Evolutionary conservation across 1,284 basidiomycete species (phyloP).

Genomic region (Xerocomus cyaneibrunnescens): DNA sequence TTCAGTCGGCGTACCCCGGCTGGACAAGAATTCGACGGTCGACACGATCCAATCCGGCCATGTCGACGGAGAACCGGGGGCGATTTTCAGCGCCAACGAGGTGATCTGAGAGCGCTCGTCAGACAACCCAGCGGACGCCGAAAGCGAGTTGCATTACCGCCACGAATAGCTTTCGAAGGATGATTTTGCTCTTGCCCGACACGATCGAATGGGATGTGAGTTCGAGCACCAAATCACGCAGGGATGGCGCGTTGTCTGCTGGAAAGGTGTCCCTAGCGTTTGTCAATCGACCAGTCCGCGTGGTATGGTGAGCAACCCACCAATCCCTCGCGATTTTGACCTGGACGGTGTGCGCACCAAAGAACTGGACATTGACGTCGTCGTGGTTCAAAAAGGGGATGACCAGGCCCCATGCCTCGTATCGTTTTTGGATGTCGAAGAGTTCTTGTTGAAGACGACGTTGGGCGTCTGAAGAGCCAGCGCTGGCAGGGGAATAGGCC

Average conservation of each 20-base stretch:
- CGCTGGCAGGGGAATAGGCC: conserved; percentile 54
- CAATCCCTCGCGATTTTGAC: conserved; percentile 90
- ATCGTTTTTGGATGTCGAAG: conserved; percentile 70
- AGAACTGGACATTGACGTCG: conserved; percentile 86
- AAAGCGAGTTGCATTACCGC: conserved; percentile 47
- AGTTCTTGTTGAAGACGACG: conserved; percentile 69
- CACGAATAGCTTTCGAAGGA: conserved; percentile 83
- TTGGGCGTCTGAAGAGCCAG: conserved; percentile 55
- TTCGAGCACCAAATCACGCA: conserved; percentile 64
- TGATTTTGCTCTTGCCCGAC: conserved; percentile 59
- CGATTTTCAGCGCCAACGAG: conserved; percentile 74
- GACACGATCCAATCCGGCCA: conserved; percentile 76
- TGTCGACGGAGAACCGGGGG: conserved; percentile 46
- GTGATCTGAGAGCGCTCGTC: conserved; percentile 48
- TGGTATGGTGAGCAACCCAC: conserved; percentile 44
- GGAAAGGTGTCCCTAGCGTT: conserved; percentile 60
- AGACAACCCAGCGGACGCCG: not conserved
- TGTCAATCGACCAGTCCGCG: conserved; percentile 3
- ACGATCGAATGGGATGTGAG: conserved; percentile 59
- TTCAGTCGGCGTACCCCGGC: conserved; percentile 53
- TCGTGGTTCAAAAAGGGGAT: conserved; percentile 66
- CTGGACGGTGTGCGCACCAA: conserved; percentile 87
- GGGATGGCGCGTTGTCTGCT: conserved; percentile 46
- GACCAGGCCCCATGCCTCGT: conserved; percentile 76
- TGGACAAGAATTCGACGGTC: conserved; percentile 57